A percentile compares a stretch with the other conserved stretches of the same genome.
These are phyloP conservation scores for Kwoniella pini DNA, from an alignment of 768 basidiomycete species.

Conservation along the genomic window DNA sequence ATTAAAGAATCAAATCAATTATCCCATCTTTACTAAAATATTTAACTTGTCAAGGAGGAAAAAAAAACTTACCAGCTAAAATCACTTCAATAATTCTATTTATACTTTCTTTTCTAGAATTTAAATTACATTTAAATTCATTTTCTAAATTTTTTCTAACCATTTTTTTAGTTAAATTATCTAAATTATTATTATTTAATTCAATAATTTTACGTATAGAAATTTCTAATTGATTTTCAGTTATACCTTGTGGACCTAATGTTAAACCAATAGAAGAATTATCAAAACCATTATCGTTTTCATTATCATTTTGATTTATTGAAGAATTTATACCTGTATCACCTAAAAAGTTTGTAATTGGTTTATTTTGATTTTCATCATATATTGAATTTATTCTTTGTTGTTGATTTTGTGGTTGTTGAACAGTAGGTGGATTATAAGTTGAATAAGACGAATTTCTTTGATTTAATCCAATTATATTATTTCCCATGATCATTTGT, in stretches of 20 bases:
- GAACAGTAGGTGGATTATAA: slow-evolving; percentile 5
- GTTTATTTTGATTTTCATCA: background rate
- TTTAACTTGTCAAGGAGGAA: no score
- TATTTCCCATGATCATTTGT: slow-evolving; percentile 1
- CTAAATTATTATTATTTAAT: slow-evolving; percentile 84
- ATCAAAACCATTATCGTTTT: background rate
- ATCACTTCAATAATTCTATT: slow-evolving; percentile 53
- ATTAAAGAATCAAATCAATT: no score
- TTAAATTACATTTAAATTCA: slow-evolving; percentile 75
- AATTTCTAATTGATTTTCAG: slow-evolving; percentile 45
- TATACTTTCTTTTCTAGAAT: slow-evolving; percentile 51
- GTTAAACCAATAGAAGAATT: slow-evolving; percentile 8
- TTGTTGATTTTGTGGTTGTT: slow-evolving; percentile 1
- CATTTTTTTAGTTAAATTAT: slow-evolving; percentile 87
- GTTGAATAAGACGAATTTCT: slow-evolving; percentile 10
- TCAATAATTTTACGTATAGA: slow-evolving; percentile 71
- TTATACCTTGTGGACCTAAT: slow-evolving; percentile 33
- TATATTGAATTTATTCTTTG: no score
- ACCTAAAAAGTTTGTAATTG: slow-evolving; percentile 30
- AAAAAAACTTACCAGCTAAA: slow-evolving; percentile 34
- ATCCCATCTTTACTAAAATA: no score
- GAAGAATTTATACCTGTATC: slow-evolving; percentile 14
- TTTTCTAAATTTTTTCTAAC: slow-evolving; percentile 81
- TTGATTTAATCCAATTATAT: slow-evolving; percentile 22
- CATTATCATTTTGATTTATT: background rate